These are phyloP conservation scores for Euphorbia celastroides DNA, from an alignment of 441 rosid genomes.

Conservation along the genomic window DNA sequence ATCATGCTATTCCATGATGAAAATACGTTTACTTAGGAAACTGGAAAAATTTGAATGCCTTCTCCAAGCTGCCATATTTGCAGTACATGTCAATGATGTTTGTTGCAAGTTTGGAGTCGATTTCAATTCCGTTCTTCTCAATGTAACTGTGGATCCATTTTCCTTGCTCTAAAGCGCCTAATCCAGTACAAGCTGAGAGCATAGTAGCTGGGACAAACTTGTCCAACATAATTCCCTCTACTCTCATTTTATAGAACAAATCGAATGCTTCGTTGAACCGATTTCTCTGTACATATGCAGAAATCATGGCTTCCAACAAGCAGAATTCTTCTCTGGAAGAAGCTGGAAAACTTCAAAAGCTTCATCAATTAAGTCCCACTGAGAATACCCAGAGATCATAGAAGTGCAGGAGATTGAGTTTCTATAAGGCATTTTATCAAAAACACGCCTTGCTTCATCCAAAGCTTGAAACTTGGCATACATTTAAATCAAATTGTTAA, in stretches of 20 bases:
- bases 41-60: constrained; percentile 20
- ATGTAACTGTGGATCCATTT: constrained; percentile 30
- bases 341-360: constrained; percentile 27
- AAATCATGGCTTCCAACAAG: constrained; percentile 39
- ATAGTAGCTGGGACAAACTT: constrained; percentile 29
- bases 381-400: constrained; percentile 34
- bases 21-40: constrained; percentile 15
- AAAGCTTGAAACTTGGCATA: constrained; percentile 24
- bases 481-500: constrained; percentile 43
- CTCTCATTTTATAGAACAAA: constrained; percentile 31
- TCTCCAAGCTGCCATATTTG: constrained; percentile 33
- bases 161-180: constrained; percentile 34
- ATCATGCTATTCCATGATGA: constrained; percentile 5
- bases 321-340: constrained; percentile 30
- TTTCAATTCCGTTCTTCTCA: constrained; percentile 26
- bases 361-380: constrained; percentile 22
- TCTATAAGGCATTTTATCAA: constrained; percentile 25
- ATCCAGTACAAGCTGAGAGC: constrained; percentile 32
- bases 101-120: constrained; percentile 28
- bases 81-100: constrained; percentile 38
- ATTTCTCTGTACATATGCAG: constrained; percentile 22
- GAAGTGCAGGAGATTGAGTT: constrained; percentile 32
- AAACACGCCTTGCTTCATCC: constrained; percentile 26
- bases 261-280: constrained; percentile 30
- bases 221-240: constrained; percentile 21